A percentile compares a stretch with the other conserved stretches of the same genome.
Evolutionary conservation across 225 moss, liverwort and hornwort genomes (phyloP).

Genomic region (Marchantia paleacea): DNA sequence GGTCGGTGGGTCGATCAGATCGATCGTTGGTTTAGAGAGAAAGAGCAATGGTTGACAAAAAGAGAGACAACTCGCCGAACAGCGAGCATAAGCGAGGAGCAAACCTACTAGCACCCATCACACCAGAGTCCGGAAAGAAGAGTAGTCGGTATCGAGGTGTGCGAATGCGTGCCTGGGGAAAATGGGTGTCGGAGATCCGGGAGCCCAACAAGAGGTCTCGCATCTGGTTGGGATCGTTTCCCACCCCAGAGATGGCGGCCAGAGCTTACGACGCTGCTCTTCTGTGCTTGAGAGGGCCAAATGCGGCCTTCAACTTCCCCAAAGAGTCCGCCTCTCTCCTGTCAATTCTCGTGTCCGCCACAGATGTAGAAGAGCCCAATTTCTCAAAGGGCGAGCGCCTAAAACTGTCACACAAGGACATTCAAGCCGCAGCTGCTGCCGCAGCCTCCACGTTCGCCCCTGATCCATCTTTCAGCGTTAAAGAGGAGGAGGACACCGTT

Average conservation of each 20-base stretch:
- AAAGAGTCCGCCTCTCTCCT: slow-evolving; percentile 56
- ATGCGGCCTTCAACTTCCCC: slow-evolving; percentile 75
- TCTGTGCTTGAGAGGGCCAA: slow-evolving; percentile 69
- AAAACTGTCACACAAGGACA: slow-evolving; percentile 47
- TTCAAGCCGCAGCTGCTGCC: slow-evolving; percentile 46
- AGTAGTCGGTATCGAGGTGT: slow-evolving; percentile 64
- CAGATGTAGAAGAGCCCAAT: slow-evolving; percentile 40
- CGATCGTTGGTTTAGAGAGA: background rate
- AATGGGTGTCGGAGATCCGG: slow-evolving; percentile 95
- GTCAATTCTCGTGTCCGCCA: slow-evolving; percentile 43
- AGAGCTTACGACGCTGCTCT: slow-evolving; percentile 87
- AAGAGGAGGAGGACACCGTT: slow-evolving; percentile 27
- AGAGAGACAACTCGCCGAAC: slow-evolving; percentile 41
- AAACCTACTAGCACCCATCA: slow-evolving; percentile 42
- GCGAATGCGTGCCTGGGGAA: slow-evolving; percentile 91
- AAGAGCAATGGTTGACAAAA: slow-evolving; percentile 45
- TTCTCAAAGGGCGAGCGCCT: slow-evolving; percentile 46
- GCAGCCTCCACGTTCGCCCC: slow-evolving; percentile 38
- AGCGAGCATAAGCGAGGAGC: slow-evolving; percentile 47
- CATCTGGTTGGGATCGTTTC: slow-evolving; percentile 88
- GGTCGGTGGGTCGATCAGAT: background rate
- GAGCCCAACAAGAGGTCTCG: slow-evolving; percentile 93
- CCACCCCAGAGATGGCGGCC: slow-evolving; percentile 81
- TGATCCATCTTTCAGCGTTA: slow-evolving; percentile 25
- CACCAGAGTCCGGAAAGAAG: slow-evolving; percentile 39